Evolutionary conservation across 1,139 yeast species (phyloP).

Genomic region (Sugiyamaella pinicola): DNA sequence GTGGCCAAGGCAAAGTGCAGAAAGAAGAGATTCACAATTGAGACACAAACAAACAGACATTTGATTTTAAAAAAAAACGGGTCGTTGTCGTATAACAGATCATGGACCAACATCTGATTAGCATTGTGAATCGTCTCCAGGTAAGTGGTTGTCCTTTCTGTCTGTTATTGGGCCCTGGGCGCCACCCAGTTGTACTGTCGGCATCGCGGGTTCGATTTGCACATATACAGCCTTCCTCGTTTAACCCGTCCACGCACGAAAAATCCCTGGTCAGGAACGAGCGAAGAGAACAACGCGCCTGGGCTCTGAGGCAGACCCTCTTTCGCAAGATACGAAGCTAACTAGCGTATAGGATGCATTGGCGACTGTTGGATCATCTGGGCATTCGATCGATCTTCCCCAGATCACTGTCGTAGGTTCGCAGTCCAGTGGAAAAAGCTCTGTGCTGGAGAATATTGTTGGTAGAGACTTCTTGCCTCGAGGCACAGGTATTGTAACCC

Average conservation of each 20-base stretch:
- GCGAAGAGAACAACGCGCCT: too few relatives aligned
- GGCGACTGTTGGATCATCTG: constrained; percentile 77
- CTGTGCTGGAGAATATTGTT: constrained; percentile 90
- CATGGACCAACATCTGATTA: constrained; percentile 86
- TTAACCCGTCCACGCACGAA: too few relatives aligned
- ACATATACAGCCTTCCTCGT: too few relatives aligned
- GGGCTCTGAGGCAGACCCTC: too few relatives aligned
- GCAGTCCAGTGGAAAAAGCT: constrained; percentile 91
- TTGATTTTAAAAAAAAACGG: too few relatives aligned
- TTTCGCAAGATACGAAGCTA: neutral
- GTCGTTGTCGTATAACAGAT: too few relatives aligned
- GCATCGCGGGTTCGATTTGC: too few relatives aligned
- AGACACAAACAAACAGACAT: neutral
- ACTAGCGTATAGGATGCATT: constrained; percentile 77
- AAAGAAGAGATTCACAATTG: neutral
- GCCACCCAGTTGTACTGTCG: too few relatives aligned
- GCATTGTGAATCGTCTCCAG: constrained; percentile 82
- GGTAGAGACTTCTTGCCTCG: constrained; percentile 94
- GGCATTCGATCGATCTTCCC: constrained; percentile 69
- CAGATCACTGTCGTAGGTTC: constrained; percentile 97
- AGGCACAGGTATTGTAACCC: constrained; percentile 94
- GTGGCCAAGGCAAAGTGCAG: neutral
- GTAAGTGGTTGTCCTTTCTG: too few relatives aligned
- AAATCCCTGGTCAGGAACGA: too few relatives aligned
- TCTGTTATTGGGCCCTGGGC: too few relatives aligned